A percentile compares a stretch with the other conserved stretches of the same genome.
Conservation (phyloP, 192 early-diverging fungal species). For the Allomyces macrogynus region DNA sequence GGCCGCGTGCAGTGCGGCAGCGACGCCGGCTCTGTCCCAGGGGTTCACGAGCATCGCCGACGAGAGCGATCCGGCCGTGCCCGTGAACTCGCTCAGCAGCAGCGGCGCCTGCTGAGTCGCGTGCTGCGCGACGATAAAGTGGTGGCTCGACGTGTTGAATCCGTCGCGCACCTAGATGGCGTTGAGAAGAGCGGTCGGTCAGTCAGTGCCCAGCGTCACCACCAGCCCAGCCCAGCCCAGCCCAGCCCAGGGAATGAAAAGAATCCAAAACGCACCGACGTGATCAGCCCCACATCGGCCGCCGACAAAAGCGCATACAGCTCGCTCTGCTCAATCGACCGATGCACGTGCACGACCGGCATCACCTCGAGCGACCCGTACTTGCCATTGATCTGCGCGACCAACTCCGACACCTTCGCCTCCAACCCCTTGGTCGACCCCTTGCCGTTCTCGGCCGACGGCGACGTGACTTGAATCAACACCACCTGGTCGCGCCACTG, state of each 20-base stretch:
- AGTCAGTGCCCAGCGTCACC: too few relatives aligned
- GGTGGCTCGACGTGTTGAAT: slow-evolving; percentile 91
- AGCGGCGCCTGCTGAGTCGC: slow-evolving; percentile 58
- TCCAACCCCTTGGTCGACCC: slow-evolving; percentile 23
- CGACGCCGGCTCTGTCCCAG: slow-evolving; percentile 79
- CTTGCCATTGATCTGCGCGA: slow-evolving; percentile 75
- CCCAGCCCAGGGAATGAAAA: too few relatives aligned
- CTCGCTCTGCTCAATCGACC: slow-evolving; percentile 82
- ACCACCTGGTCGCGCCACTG: slow-evolving; percentile 83
- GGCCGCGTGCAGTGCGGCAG: slow-evolving; percentile 73
- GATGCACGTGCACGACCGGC: slow-evolving; percentile 77
- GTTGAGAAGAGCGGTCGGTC: too few relatives aligned
- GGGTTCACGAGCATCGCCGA: slow-evolving; percentile 71
- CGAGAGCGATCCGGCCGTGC: slow-evolving; percentile 75
- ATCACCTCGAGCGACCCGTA: slow-evolving; percentile 86
- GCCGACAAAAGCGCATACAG: slow-evolving; percentile 80
- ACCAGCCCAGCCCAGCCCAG: too few relatives aligned
- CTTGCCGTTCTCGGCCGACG: slow-evolving; percentile 19
- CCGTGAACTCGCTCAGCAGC: slow-evolving; percentile 91
- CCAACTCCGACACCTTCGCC: slow-evolving; percentile 68
- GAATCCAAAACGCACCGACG: too few relatives aligned
- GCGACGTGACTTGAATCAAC: slow-evolving; percentile 87
- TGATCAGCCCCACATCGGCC: slow-evolving; percentile 85
- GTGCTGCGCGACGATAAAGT: slow-evolving; percentile 85
- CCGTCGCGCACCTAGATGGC: too few relatives aligned